These are phyloP conservation scores for Rauvolfia tetraphylla DNA, from an alignment of 257 asterid species.

Conservation along the genomic window DNA sequence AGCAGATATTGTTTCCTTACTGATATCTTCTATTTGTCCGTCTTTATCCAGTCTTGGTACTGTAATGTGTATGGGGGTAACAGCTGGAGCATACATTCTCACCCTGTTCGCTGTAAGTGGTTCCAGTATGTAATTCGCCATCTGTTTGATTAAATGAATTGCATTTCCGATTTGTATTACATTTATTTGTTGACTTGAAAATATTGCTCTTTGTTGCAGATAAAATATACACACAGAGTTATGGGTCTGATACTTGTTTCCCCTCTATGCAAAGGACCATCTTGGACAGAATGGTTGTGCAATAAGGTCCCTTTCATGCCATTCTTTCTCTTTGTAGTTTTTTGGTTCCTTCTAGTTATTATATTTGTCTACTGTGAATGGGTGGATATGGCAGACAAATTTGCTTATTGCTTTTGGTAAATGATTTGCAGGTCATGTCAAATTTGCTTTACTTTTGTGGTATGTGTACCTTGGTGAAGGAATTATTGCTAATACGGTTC, in stretches of 20 bases:
- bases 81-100: slow-evolving; percentile 93
- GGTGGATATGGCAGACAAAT: background rate
- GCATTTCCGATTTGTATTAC: background rate
- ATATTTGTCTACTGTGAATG: background rate
- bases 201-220: slow-evolving; percentile 39
- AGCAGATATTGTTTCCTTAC: slow-evolving; percentile 10
- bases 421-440: slow-evolving; percentile 72
- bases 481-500: slow-evolving; percentile 82
- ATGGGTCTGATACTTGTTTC: slow-evolving; percentile 93
- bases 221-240: slow-evolving; percentile 67
- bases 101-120: slow-evolving; percentile 87
- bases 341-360: background rate
- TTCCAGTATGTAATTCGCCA: background rate
- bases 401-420: slow-evolving; percentile 11
- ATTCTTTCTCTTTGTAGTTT: background rate
- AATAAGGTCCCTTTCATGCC: slow-evolving; percentile 57
- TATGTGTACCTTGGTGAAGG: slow-evolving; percentile 79
- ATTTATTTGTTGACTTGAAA: slow-evolving; percentile 15
- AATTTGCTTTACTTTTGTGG: slow-evolving; percentile 89
- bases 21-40: background rate
- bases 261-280: slow-evolving; percentile 89
- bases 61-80: slow-evolving; percentile 93
- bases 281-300: slow-evolving; percentile 97
- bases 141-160: background rate
- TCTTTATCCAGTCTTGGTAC: slow-evolving; percentile 64